A percentile compares a stretch with the other conserved stretches of the same genome.
These are phyloP conservation scores for Lophiotrema nucula DNA, from an alignment of 495 filamentous ascomycete species.

Conservation along the genomic window DNA sequence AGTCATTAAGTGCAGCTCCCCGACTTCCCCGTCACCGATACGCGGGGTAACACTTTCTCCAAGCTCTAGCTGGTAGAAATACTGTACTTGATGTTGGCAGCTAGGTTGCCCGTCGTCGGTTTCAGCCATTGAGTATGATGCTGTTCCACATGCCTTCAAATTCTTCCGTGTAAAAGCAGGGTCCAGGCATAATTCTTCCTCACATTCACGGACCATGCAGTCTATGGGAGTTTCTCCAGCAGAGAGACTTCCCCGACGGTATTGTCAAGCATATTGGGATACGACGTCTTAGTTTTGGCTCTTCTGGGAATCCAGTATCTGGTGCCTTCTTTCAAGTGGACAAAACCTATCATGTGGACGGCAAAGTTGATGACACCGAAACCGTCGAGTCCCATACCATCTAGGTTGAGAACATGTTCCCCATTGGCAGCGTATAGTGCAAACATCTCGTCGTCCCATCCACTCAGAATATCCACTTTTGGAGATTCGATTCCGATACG, in stretches of 20 bases:
- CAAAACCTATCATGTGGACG: conserved; percentile 53
- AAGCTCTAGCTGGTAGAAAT: conserved; percentile 53
- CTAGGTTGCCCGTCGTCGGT: conserved; percentile 22
- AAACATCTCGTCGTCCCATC: neutral
- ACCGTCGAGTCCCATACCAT: conserved; percentile 49
- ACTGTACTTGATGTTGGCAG: conserved; percentile 36
- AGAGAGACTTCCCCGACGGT: conserved; percentile 56
- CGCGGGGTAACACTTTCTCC: conserved; percentile 39
- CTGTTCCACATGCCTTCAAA: neutral
- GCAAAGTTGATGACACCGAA: conserved; percentile 54
- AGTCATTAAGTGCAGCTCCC: conserved; percentile 49
- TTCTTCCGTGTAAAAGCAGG: conserved; percentile 27
- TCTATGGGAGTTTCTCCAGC: conserved; percentile 46
- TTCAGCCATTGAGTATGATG: conserved; percentile 39
- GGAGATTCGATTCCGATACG: neutral
- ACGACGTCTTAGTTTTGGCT: conserved; percentile 48
- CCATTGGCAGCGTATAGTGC: neutral
- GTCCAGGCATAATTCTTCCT: conserved; percentile 54
- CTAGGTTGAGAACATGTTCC: conserved; percentile 40
- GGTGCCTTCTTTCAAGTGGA: conserved; percentile 31
- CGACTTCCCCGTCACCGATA: conserved; percentile 55
- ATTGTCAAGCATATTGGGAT: conserved; percentile 54
- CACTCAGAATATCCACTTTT: neutral
- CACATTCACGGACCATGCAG: conserved; percentile 53
- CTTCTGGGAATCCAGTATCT: conserved; percentile 56